Conservation (phyloP, 371 early-diverging fungal species). For the Batkoa obscura region DNA sequence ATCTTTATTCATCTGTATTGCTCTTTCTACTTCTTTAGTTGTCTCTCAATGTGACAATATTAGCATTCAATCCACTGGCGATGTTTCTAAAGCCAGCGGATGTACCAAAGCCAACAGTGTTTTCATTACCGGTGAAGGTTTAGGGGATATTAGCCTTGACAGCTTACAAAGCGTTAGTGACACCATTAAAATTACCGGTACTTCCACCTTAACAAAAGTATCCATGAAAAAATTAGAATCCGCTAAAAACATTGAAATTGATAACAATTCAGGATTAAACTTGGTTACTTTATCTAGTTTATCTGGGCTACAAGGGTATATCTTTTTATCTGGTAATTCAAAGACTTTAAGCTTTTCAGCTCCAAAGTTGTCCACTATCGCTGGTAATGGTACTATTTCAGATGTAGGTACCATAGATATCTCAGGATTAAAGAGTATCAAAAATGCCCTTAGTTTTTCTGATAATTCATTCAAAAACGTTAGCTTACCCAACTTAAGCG, state of each 20-base stretch:
- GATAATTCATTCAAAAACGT: constrained; percentile 15
- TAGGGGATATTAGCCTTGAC: not conserved
- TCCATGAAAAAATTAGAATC: not conserved
- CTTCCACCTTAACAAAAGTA: not conserved
- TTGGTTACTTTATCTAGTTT: not conserved
- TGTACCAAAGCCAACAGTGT: not conserved
- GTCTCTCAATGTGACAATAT: not conserved
- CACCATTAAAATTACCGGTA: not conserved
- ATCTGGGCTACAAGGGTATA: not conserved
- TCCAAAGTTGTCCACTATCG: not conserved
- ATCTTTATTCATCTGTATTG: too few species aligned
- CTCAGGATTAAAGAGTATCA: not conserved
- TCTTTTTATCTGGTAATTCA: constrained; percentile 2
- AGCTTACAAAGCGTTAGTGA: not conserved
- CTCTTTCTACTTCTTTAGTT: too few species aligned
- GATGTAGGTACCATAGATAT: not conserved
- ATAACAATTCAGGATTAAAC: constrained; percentile 5
- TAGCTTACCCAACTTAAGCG: constrained; percentile 11
- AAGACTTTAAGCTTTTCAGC: not conserved
- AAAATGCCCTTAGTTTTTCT: constrained; percentile 12
- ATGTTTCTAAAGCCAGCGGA: not conserved
- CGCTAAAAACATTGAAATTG: not conserved
- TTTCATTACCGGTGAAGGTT: constrained; percentile 1
- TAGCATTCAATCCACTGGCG: not conserved
- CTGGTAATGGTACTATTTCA: constrained; percentile 1